phyloP scores from a whole-genome alignment of 257 asterid genomes.

The Nicotiana attenuata region DNA sequence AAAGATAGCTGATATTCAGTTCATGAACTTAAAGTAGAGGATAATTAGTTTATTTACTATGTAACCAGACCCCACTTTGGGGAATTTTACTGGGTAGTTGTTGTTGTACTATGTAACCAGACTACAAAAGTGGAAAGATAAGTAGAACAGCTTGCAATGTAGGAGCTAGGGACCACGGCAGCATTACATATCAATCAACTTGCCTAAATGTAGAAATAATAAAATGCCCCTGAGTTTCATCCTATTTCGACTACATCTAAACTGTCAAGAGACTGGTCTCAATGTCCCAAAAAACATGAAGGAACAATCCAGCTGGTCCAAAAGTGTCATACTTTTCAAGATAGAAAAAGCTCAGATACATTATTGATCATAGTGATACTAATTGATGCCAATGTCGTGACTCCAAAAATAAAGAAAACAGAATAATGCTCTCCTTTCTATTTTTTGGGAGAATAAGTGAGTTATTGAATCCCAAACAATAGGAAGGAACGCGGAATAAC shows the following conservation, averaged over 20 bases:
- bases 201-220: background rate
- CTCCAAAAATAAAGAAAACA: background rate
- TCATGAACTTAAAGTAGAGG: background rate
- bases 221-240: background rate
- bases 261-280: background rate
- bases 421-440: background rate
- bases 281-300: background rate
- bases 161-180: background rate
- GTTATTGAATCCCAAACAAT: background rate
- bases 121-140: background rate
- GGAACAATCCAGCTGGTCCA: background rate
- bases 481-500: background rate
- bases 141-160: background rate
- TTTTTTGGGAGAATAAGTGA: background rate
- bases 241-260: background rate
- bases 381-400: background rate
- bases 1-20: background rate
- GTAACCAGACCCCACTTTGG: too few relatives aligned
- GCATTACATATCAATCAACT: background rate
- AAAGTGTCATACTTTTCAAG: background rate
- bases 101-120: too few relatives aligned
- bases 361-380: background rate
- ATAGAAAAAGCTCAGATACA: background rate
- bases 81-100: too few relatives aligned
- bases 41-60: background rate